Conservation (phyloP, 352 stramenopile genomes). For the Phytophthora hybrid region DNA sequence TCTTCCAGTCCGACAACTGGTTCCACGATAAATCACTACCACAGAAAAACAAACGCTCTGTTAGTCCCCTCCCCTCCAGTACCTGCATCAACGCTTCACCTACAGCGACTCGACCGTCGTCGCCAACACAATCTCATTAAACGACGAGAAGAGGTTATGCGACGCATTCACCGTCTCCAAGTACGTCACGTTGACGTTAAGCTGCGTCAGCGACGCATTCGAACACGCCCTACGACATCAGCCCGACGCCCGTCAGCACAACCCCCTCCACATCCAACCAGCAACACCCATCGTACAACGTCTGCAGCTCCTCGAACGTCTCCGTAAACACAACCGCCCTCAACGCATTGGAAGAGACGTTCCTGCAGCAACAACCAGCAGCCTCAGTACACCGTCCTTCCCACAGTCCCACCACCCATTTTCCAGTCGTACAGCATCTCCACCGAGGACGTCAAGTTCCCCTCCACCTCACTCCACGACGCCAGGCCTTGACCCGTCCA, state of each 20-base stretch:
- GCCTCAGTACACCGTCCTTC: neutral
- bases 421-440: slow-evolving; percentile 24
- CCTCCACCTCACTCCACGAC: slow-evolving; percentile 35
- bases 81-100: slow-evolving; percentile 1
- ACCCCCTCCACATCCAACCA: neutral
- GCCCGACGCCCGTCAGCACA: neutral
- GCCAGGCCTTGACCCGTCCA: slow-evolving; percentile 15
- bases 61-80: neutral
- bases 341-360: slow-evolving; percentile 36
- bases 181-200: slow-evolving; percentile 40
- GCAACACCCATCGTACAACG: slow-evolving; percentile 18
- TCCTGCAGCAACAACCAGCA: slow-evolving; percentile 12
- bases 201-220: slow-evolving; percentile 36
- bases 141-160: slow-evolving; percentile 38
- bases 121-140: slow-evolving; percentile 30
- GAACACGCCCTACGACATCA: slow-evolving; percentile 28
- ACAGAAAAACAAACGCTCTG: neutral
- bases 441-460: slow-evolving; percentile 23
- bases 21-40: slow-evolving; percentile 42
- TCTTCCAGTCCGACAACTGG: slow-evolving; percentile 40
- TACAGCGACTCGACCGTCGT: slow-evolving; percentile 43
- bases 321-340: slow-evolving; percentile 24
- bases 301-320: slow-evolving; percentile 35
- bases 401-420: neutral
- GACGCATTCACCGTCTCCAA: slow-evolving; percentile 32